A percentile compares a stretch with the other conserved stretches of the same genome.
phyloP scores from a whole-genome alignment of 2,329 filamentous ascomycete genomes.

The Exutisphaerella laricina region DNA sequence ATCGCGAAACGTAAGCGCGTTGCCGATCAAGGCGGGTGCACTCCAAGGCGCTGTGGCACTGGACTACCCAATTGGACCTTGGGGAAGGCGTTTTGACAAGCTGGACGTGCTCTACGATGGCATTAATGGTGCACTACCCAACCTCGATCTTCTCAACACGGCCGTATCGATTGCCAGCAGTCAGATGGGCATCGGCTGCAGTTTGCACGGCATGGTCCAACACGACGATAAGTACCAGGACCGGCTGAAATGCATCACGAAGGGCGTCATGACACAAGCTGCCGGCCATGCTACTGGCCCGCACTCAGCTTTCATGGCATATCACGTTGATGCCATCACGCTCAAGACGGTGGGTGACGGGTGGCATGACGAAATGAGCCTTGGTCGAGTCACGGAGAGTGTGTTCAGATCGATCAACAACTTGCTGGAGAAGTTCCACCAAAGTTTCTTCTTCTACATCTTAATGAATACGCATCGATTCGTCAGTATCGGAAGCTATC shows the following conservation, averaged over 20 bases:
- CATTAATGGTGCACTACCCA: slow-evolving; percentile 90
- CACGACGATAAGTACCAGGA: slow-evolving; percentile 73
- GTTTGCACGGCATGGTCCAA: slow-evolving; percentile 78
- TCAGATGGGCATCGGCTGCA: slow-evolving; percentile 84
- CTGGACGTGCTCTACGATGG: slow-evolving; percentile 93
- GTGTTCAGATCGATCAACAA: slow-evolving; percentile 94
- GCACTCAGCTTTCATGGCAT: slow-evolving; percentile 94
- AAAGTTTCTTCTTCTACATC: slow-evolving; percentile 99
- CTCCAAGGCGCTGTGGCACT: slow-evolving; percentile 90
- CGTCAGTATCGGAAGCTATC: slow-evolving; percentile 95
- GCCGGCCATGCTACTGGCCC: slow-evolving; percentile 83
- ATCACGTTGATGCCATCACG: slow-evolving; percentile 94
- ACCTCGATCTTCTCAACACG: slow-evolving; percentile 93
- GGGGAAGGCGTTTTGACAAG: slow-evolving; percentile 76
- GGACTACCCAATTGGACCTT: slow-evolving; percentile 68
- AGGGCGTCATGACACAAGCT: slow-evolving; percentile 88
- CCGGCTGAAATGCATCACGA: slow-evolving; percentile 78
- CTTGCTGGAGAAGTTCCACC: slow-evolving; percentile 89
- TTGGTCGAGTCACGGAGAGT: slow-evolving; percentile 84
- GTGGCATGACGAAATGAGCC: slow-evolving; percentile 96
- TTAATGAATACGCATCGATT: slow-evolving; percentile 88
- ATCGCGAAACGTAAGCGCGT: slow-evolving; percentile 54
- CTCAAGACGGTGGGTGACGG: slow-evolving; percentile 83
- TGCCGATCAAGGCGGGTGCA: slow-evolving; percentile 87
- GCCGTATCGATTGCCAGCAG: slow-evolving; percentile 79